Evolutionary conservation across 345 rosid species (phyloP).

Genomic region (Nephelium lappaceum): DNA sequence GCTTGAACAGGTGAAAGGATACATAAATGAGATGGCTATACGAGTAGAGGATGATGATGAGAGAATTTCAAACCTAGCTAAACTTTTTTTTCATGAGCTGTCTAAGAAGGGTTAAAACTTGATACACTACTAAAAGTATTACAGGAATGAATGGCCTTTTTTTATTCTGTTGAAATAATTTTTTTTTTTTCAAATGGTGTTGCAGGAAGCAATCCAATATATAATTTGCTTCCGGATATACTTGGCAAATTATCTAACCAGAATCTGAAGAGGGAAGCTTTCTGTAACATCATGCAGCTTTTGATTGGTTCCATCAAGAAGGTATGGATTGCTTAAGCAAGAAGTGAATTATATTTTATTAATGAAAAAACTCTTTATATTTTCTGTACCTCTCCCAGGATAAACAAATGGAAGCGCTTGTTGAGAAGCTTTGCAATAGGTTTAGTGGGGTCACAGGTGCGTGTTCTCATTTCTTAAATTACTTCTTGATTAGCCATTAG

Average conservation of each 20-base stretch:
- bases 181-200: conserved; percentile 21
- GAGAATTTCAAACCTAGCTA: conserved; percentile 89
- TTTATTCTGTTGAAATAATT: conserved; percentile 23
- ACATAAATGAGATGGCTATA: conserved; percentile 90
- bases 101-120: conserved; percentile 83
- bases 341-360: neutral
- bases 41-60: conserved; percentile 86
- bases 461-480: conserved; percentile 16
- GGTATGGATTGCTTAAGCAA: conserved; percentile 44
- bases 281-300: conserved; percentile 94
- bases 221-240: conserved; percentile 95
- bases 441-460: conserved; percentile 89
- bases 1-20: conserved; percentile 84
- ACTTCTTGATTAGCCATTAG: conserved; percentile 8
- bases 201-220: conserved; percentile 94
- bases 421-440: conserved; percentile 98
- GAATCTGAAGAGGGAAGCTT: conserved; percentile 70
- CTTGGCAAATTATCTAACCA: conserved; percentile 82
- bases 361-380: conserved; percentile 5
- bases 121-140: neutral
- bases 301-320: conserved; percentile 94
- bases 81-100: conserved; percentile 86
- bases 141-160: neutral
- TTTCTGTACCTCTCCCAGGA: conserved; percentile 53
- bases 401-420: conserved; percentile 97